Conservation (phyloP, 2,329 filamentous ascomycete species). For the Aureobasidium sp. region DNA sequence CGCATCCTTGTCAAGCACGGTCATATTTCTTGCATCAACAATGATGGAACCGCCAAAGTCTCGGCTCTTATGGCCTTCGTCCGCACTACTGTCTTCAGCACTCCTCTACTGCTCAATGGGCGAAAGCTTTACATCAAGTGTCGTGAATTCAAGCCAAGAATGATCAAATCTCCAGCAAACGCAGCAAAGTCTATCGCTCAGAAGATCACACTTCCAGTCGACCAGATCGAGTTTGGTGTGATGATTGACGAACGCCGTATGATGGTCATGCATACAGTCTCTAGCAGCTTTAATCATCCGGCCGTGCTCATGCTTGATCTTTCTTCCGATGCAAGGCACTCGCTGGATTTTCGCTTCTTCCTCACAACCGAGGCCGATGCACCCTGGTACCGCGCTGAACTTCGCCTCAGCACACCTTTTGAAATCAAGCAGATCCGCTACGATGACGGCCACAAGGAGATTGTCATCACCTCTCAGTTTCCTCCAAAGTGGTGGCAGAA, state of each 20-base stretch:
- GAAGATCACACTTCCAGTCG: constrained; percentile 18
- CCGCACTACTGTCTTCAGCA: too few relatives aligned
- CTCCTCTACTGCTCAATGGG: too few relatives aligned
- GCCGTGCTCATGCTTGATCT: constrained; percentile 12
- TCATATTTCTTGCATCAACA: not conserved
- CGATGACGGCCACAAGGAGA: not conserved
- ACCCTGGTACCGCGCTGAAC: not conserved
- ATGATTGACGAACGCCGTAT: constrained; percentile 47
- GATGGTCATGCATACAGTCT: constrained; percentile 49
- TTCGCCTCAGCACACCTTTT: not conserved
- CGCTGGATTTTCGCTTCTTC: constrained; percentile 15
- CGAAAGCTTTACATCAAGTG: too few relatives aligned
- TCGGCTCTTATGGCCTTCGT: too few relatives aligned
- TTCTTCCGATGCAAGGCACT: not conserved
- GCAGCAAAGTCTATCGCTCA: constrained; percentile 12
- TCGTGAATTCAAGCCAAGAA: too few relatives aligned
- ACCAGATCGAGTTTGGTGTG: constrained; percentile 53
- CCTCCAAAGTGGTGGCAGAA: constrained; percentile 31
- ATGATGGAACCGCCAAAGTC: too few relatives aligned
- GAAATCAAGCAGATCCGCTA: not conserved
- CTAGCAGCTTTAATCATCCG: not conserved
- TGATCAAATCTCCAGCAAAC: not conserved
- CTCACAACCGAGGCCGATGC: not conserved
- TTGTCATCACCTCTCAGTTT: constrained; percentile 29
- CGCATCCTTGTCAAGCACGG: not conserved